These are phyloP conservation scores for Eimeria zaria DNA, from an alignment of 169 alveolate genomes.

Conservation along the genomic window DNA sequence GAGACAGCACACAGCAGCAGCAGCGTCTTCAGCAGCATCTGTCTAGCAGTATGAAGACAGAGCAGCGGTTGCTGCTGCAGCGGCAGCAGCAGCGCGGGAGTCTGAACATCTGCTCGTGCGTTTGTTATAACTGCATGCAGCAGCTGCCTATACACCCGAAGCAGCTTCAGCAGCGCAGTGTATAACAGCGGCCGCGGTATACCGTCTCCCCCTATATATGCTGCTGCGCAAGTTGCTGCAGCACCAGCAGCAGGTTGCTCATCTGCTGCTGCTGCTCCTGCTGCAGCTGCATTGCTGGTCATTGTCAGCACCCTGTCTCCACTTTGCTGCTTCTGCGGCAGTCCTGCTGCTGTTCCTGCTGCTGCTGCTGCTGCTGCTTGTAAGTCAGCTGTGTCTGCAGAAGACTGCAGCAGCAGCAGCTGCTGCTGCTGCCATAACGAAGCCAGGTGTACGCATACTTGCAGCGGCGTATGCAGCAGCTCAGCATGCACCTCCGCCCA, in stretches of 20 bases:
- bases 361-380: conserved; percentile 33
- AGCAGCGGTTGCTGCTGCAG: conserved; percentile 59
- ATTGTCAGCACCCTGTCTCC: neutral
- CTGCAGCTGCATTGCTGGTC: neutral
- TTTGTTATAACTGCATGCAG: conserved; percentile 42
- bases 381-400: neutral
- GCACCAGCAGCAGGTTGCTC: conserved; percentile 37
- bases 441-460: conserved; percentile 69
- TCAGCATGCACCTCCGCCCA: conserved; percentile 59
- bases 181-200: neutral
- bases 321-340: conserved; percentile 58
- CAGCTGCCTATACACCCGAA: conserved; percentile 72
- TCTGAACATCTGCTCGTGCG: conserved; percentile 1
- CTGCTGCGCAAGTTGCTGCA: neutral
- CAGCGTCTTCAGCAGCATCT: conserved; percentile 69
- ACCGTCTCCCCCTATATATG: neutral
- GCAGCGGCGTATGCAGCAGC: conserved; percentile 69
- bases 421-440: conserved; percentile 69
- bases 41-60: conserved; percentile 24
- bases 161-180: conserved; percentile 42
- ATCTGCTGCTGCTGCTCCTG: conserved; percentile 60
- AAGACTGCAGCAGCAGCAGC: conserved; percentile 36
- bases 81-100: conserved; percentile 57
- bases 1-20: conserved; percentile 57
- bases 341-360: conserved; percentile 49